Evolutionary conservation across 75 land plant genomes (phyloP).

Genomic region (Cunninghamia lanceolata): DNA sequence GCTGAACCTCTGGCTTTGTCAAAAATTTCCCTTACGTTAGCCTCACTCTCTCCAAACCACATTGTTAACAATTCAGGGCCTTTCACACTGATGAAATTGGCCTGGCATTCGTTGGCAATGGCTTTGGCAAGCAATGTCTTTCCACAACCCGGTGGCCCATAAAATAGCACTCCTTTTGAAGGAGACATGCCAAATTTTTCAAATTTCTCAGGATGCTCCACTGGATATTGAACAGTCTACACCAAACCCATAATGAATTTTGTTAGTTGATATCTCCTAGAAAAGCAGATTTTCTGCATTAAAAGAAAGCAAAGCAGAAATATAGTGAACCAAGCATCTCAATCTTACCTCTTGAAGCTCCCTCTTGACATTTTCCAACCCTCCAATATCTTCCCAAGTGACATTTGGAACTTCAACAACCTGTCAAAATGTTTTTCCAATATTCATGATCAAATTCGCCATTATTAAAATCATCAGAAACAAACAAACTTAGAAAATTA

Average conservation of each 20-base stretch:
- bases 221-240: slow-evolving; percentile 34
- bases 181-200: slow-evolving; percentile 40
- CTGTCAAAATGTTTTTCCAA: not conserved
- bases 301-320: not conserved
- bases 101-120: slow-evolving; percentile 34
- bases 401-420: slow-evolving; percentile 45
- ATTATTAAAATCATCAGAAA: not conserved
- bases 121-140: slow-evolving; percentile 36
- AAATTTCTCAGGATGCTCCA: slow-evolving; percentile 38
- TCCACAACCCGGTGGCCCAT: slow-evolving; percentile 39
- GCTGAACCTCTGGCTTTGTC: slow-evolving; percentile 36
- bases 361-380: slow-evolving; percentile 37
- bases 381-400: slow-evolving; percentile 44
- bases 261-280: not conserved
- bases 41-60: slow-evolving; percentile 42
- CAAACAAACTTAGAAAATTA: too few relatives aligned
- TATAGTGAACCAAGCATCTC: too few relatives aligned
- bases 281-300: not conserved
- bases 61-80: slow-evolving; percentile 32
- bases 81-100: slow-evolving; percentile 34
- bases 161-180: slow-evolving; percentile 32
- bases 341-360: slow-evolving; percentile 40
- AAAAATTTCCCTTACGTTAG: slow-evolving; percentile 29
- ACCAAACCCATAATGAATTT: not conserved
- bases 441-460: not conserved